Percentiles rank a stretch among this genome's conserved stretches.
Evolutionary conservation across 2,329 filamentous ascomycete species (phyloP).

Genomic region (Pseudocercospora musae): DNA sequence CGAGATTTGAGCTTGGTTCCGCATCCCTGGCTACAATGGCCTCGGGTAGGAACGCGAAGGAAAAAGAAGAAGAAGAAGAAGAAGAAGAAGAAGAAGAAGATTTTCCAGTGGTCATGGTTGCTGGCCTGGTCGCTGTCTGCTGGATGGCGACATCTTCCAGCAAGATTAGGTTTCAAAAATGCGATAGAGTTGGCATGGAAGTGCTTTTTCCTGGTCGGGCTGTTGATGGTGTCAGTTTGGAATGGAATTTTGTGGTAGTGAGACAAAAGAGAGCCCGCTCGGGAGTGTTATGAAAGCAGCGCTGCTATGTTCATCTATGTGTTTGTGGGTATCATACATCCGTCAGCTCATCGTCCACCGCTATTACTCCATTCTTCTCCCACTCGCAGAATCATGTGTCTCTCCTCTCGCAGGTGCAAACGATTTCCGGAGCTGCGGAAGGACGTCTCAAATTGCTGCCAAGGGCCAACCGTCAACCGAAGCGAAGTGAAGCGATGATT

Average conservation of each 20-base stretch:
- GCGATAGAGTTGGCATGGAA: background rate
- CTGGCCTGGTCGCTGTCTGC: background rate
- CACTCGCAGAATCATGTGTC: conserved; percentile 1
- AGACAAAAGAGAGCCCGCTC: background rate
- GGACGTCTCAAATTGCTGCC: background rate
- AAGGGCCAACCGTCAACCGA: background rate
- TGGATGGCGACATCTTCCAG: background rate
- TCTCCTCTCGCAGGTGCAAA: background rate
- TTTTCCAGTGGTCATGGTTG: background rate
- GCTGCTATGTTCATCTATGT: conserved; percentile 9
- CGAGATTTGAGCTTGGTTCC: background rate
- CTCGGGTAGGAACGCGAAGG: background rate
- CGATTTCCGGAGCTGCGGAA: background rate
- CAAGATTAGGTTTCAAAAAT: background rate
- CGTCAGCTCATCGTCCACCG: background rate
- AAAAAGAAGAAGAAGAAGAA: too few relatives aligned
- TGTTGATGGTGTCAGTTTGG: conserved; percentile 4
- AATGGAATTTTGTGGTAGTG: background rate
- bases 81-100: background rate
- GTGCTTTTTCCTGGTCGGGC: background rate
- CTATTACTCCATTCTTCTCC: background rate
- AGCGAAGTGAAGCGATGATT: conserved; percentile 1
- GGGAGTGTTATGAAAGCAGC: background rate
- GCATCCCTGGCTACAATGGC: background rate
- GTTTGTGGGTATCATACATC: conserved; percentile 4